Conservation (phyloP, 2,329 filamentous ascomycete species). For the Zymoseptoria ardabiliae region DNA sequence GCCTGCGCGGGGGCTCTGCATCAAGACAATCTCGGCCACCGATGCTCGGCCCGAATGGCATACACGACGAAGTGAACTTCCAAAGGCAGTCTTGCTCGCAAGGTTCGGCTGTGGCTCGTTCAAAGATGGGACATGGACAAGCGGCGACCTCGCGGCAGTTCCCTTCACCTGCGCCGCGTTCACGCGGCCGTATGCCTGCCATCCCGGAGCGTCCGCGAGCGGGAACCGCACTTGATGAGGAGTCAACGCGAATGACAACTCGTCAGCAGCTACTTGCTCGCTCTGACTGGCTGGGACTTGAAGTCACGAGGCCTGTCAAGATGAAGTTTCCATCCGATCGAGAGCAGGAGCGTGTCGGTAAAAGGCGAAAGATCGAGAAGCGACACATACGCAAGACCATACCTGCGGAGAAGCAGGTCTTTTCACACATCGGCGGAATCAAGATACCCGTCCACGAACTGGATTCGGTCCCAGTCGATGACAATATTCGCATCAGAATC, state of each 20-base stretch:
- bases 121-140: not conserved
- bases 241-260: slow-evolving; percentile 13
- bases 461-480: slow-evolving; percentile 7
- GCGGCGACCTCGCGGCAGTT: not conserved
- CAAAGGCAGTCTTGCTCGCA: not conserved
- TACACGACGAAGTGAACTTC: not conserved
- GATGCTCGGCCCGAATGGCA: not conserved
- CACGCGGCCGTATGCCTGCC: not conserved
- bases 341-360: slow-evolving; percentile 23
- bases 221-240: slow-evolving; percentile 6
- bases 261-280: slow-evolving; percentile 22
- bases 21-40: slow-evolving; percentile 2
- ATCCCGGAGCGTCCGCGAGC: not conserved
- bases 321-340: slow-evolving; percentile 17
- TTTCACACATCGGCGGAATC: not conserved
- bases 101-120: not conserved
- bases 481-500: slow-evolving; percentile 25
- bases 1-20: slow-evolving; percentile 7
- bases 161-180: not conserved
- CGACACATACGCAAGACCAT: slow-evolving; percentile 3
- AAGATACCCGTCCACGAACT: not conserved
- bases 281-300: slow-evolving; percentile 28
- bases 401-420: slow-evolving; percentile 4
- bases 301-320: slow-evolving; percentile 19
- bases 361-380: slow-evolving; percentile 23